Conservation (phyloP, 2,329 filamentous ascomycete genomes). For the Phaeoacremonium minimum region DNA sequence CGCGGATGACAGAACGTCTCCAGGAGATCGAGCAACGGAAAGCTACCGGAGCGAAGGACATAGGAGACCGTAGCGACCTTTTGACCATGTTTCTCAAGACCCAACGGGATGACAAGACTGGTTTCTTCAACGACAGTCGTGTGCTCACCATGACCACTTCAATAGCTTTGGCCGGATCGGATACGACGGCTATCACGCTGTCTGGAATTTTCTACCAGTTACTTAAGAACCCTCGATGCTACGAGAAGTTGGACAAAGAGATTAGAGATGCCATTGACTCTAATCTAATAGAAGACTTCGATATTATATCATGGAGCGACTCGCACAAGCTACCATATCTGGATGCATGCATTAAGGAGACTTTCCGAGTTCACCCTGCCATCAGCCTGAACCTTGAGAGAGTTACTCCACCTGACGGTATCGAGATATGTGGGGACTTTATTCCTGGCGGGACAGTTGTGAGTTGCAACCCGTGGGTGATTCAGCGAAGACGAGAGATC, state of each 20-base stretch:
- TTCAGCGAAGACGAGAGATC: not conserved
- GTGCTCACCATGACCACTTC: constrained; percentile 1
- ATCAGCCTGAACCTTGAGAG: constrained; percentile 4
- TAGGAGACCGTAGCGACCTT: not conserved
- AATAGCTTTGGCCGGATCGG: constrained; percentile 1
- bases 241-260: not conserved
- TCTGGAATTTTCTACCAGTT: constrained; percentile 3
- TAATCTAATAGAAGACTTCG: not conserved
- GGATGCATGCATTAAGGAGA: constrained; percentile 2
- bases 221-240: not conserved
- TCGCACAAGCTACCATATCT: constrained; percentile 3
- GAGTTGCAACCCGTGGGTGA: not conserved
- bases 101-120: not conserved
- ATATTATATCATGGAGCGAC: constrained; percentile 1
- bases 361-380: constrained; percentile 6
- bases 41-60: not conserved
- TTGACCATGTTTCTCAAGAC: not conserved
- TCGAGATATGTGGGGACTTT: not conserved
- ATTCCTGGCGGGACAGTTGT: constrained; percentile 1
- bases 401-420: not conserved
- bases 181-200: constrained; percentile 1
- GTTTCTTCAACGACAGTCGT: not conserved
- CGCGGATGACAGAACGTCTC: not conserved
- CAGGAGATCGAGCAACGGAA: not conserved
- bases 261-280: not conserved